Evolutionary conservation across 768 basidiomycete genomes (phyloP).

Genomic region (Mycena kentingensis): DNA sequence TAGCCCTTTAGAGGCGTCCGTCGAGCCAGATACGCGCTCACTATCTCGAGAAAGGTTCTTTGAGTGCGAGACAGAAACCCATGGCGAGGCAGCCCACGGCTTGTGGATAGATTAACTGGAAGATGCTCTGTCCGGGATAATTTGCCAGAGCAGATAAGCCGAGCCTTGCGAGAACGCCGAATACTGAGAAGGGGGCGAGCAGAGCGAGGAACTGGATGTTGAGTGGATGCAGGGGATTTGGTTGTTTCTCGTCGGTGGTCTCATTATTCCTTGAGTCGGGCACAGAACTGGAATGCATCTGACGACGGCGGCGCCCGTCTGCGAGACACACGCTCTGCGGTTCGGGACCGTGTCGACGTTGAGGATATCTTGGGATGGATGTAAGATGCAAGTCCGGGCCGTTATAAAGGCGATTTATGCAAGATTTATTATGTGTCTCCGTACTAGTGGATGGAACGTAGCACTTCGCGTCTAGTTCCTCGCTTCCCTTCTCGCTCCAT

Average conservation of each 20-base stretch:
- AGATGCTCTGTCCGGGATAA: conserved; percentile 77
- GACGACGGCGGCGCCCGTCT: too few species aligned
- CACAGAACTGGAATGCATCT: too few species aligned
- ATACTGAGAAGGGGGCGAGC: conserved; percentile 78
- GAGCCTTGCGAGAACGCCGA: conserved; percentile 82
- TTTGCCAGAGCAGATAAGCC: conserved; percentile 74
- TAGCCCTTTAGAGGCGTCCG: too few species aligned
- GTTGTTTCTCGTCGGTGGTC: conserved; percentile 30
- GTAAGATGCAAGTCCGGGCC: too few species aligned
- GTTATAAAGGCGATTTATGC: too few species aligned
- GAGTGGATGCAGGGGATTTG: conserved; percentile 49
- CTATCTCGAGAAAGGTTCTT: conserved; percentile 74
- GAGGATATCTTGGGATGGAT: too few species aligned
- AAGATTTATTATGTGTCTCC: background rate
- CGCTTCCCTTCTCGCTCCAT: conserved; percentile 16
- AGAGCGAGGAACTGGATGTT: conserved; percentile 67
- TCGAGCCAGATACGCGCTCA: too few species aligned
- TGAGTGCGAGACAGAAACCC: conserved; percentile 76
- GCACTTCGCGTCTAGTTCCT: conserved; percentile 24
- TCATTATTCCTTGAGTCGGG: conserved; percentile 5
- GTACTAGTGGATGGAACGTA: conserved; percentile 11
- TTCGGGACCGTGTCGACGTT: too few species aligned
- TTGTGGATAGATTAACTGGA: conserved; percentile 83
- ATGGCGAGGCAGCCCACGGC: conserved; percentile 88
- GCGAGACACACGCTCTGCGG: too few species aligned